A percentile compares a stretch with the other conserved stretches of the same genome.
phyloP scores from a whole-genome alignment of 2,329 filamentous ascomycete genomes.

The Aspergillus bombycis region DNA sequence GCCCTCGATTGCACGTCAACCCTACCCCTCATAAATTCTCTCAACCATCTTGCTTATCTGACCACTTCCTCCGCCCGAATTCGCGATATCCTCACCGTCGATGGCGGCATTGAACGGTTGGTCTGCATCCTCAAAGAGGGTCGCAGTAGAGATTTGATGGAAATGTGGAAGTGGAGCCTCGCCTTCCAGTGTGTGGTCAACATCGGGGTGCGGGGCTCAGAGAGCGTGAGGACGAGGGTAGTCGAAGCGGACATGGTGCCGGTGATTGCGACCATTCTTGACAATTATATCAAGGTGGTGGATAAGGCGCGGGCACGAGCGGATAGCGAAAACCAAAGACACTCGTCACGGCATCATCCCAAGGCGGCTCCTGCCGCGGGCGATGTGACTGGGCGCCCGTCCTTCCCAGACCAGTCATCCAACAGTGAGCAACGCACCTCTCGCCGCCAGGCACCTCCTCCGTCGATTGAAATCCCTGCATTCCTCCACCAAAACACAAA shows the following conservation, averaged over 20 bases:
- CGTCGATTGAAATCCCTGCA: conserved; percentile 77
- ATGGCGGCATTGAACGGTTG: conserved; percentile 94
- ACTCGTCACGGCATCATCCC: conserved; percentile 35
- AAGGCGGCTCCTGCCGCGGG: conserved; percentile 34
- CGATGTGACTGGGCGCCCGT: conserved; percentile 33
- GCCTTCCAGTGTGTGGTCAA: conserved; percentile 99
- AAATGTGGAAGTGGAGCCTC: conserved; percentile 99
- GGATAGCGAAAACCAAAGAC: conserved; percentile 72
- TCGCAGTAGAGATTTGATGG: conserved; percentile 97
- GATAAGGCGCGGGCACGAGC: conserved; percentile 87
- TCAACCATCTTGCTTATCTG: conserved; percentile 97
- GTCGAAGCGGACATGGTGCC: conserved; percentile 99
- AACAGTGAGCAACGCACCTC: conserved; percentile 61
- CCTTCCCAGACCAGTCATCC: conserved; percentile 55
- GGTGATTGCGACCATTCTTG: conserved; percentile 95
- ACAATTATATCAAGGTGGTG: conserved; percentile 97
- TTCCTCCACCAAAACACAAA: conserved; percentile 55
- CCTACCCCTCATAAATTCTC: conserved; percentile 94
- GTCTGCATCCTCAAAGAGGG: conserved; percentile 98
- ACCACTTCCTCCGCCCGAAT: conserved; percentile 97
- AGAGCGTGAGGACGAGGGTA: conserved; percentile 89
- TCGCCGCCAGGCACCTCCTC: conserved; percentile 79
- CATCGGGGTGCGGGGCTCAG: conserved; percentile 93
- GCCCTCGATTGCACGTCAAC: conserved; percentile 98
- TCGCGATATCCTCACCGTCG: conserved; percentile 94